These are phyloP conservation scores for Hymenoscyphus albidus DNA, from an alignment of 2,329 filamentous ascomycete genomes.

Conservation along the genomic window DNA sequence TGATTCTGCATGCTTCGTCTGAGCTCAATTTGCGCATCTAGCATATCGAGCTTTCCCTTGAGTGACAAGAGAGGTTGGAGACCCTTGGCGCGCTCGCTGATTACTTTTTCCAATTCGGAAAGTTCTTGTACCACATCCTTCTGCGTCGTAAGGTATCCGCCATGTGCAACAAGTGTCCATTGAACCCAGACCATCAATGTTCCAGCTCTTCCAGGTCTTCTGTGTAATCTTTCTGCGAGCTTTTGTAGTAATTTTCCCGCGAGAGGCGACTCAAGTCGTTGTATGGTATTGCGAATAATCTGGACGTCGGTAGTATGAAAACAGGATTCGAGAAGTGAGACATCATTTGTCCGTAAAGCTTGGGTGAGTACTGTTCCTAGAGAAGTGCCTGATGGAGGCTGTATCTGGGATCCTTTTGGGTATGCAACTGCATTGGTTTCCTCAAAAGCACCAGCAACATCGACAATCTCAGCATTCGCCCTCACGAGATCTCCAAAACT, in stretches of 20 bases:
- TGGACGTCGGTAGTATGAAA: constrained; percentile 73
- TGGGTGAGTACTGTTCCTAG: constrained; percentile 91
- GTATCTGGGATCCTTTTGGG: constrained; percentile 25
- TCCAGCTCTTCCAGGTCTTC: constrained; percentile 82
- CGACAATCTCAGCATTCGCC: constrained; percentile 66
- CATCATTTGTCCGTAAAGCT: constrained; percentile 88
- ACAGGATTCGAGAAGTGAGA: constrained; percentile 85
- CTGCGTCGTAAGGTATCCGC: constrained; percentile 83
- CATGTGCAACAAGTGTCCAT: constrained; percentile 89
- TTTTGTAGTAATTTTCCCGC: constrained; percentile 76
- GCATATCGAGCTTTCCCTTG: constrained; percentile 93
- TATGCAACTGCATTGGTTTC: constrained; percentile 27
- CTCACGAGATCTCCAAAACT: constrained; percentile 86
- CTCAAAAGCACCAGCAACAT: constrained; percentile 63
- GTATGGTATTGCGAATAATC: constrained; percentile 83
- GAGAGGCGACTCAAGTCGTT: constrained; percentile 80
- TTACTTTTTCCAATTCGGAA: constrained; percentile 74
- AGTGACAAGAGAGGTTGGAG: constrained; percentile 78
- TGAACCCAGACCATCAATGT: constrained; percentile 94
- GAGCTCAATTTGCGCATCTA: constrained; percentile 83
- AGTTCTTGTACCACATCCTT: constrained; percentile 78
- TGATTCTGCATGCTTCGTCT: constrained; percentile 62
- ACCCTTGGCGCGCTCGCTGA: constrained; percentile 80
- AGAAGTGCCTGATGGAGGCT: constrained; percentile 65
- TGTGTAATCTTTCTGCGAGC: constrained; percentile 81